Conservation (phyloP, 164 flowering plant species). For the Kalanchoe fedtschenkoi region DNA sequence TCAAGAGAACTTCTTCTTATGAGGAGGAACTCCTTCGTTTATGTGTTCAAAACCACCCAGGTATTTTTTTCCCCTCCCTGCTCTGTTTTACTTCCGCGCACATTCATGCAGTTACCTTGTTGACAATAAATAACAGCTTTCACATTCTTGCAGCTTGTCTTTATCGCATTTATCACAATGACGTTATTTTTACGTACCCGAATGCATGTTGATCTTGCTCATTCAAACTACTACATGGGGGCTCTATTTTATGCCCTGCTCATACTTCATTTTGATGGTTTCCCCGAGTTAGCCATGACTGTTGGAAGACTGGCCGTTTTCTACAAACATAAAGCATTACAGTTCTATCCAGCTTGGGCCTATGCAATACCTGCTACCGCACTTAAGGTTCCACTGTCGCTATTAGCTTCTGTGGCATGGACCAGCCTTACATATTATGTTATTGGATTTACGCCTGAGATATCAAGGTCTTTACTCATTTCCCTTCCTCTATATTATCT, state of each 20-base stretch:
- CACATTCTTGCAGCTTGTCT: slow-evolving; percentile 25
- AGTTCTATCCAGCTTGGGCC: slow-evolving; percentile 56
- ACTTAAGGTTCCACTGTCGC: slow-evolving; percentile 37
- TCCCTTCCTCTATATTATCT: neutral
- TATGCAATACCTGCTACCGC: slow-evolving; percentile 37
- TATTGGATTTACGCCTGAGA: slow-evolving; percentile 43
- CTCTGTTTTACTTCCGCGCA: neutral
- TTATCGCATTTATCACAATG: slow-evolving; percentile 29
- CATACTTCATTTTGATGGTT: slow-evolving; percentile 27
- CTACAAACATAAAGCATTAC: slow-evolving; percentile 37
- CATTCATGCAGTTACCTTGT: neutral
- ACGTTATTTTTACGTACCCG: slow-evolving; percentile 36
- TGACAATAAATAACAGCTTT: neutral
- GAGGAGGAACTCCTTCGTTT: slow-evolving; percentile 35
- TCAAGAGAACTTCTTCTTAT: slow-evolving; percentile 34
- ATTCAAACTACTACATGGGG: slow-evolving; percentile 34
- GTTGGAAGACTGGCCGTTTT: slow-evolving; percentile 28
- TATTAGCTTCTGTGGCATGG: slow-evolving; percentile 33
- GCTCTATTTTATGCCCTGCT: slow-evolving; percentile 28
- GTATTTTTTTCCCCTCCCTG: slow-evolving; percentile 11
- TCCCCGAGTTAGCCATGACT: slow-evolving; percentile 35
- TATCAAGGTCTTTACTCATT: slow-evolving; percentile 23
- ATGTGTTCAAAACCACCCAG: slow-evolving; percentile 31
- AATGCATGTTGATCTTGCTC: slow-evolving; percentile 24
- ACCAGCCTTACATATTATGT: slow-evolving; percentile 41